A percentile compares a stretch with the other conserved stretches of the same genome.
phyloP scores from a whole-genome alignment of 2,329 filamentous ascomycete genomes.

The Juglanconis sp. region DNA sequence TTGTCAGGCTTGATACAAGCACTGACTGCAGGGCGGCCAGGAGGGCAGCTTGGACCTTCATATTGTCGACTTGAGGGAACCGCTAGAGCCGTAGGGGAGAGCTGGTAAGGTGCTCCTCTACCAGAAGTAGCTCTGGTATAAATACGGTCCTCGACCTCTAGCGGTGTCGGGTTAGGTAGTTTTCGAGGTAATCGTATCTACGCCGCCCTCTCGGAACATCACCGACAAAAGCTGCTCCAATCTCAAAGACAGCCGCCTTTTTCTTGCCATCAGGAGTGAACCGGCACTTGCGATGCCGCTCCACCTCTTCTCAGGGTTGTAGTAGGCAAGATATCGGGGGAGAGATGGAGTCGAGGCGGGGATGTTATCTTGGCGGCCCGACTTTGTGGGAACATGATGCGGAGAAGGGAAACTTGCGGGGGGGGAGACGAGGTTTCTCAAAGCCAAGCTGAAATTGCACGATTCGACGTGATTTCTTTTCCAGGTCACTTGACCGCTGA shows the following conservation, averaged over 20 bases:
- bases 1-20: conserved; percentile 7
- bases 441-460: background rate
- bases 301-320: background rate
- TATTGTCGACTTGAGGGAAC: conserved; percentile 1
- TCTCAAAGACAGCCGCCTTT: background rate
- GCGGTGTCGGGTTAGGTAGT: background rate
- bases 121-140: background rate
- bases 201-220: background rate
- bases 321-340: background rate
- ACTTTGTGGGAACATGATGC: conserved; percentile 10
- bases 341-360: background rate
- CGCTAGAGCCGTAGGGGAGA: background rate
- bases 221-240: background rate
- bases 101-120: background rate
- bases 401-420: conserved; percentile 6
- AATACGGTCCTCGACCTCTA: background rate
- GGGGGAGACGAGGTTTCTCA: background rate
- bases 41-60: conserved; percentile 8
- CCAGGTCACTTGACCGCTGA: conserved; percentile 10
- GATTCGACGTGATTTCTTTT: background rate
- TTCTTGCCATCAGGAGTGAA: background rate
- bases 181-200: background rate
- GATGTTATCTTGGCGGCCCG: conserved; percentile 6
- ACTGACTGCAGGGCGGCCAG: conserved; percentile 4
- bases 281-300: background rate